These are phyloP conservation scores for Wallacemonas rigidus DNA, from an alignment of 208 protist species.

Conservation along the genomic window DNA sequence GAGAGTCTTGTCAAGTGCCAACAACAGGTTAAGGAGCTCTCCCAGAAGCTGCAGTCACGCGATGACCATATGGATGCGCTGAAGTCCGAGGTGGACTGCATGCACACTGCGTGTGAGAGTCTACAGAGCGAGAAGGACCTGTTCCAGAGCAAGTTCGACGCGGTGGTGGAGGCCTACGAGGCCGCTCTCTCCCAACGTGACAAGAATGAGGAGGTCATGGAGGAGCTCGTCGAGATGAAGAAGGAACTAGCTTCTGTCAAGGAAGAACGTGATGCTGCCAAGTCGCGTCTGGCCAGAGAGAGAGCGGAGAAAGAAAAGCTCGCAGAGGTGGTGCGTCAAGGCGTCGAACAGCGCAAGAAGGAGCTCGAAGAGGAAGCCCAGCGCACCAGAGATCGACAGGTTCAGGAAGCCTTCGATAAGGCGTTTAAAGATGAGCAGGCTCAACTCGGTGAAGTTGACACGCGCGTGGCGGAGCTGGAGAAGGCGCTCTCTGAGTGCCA, in stretches of 20 bases:
- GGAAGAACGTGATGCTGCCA: conserved; percentile 28
- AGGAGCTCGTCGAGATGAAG: conserved; percentile 28
- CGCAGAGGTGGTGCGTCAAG: conserved; percentile 12
- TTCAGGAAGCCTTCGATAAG: background rate
- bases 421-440: background rate
- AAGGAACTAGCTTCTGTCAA: conserved; percentile 17
- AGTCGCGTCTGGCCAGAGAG: conserved; percentile 27
- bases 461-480: background rate
- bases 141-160: conserved; percentile 21
- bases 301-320: conserved; percentile 42
- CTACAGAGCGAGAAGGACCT: conserved; percentile 24
- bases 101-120: conserved; percentile 15
- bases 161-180: conserved; percentile 21
- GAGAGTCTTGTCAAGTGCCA: background rate
- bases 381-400: background rate
- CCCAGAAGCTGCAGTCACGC: conserved; percentile 13
- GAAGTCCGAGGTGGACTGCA: conserved; percentile 15
- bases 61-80: conserved; percentile 29
- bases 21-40: conserved; percentile 19
- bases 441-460: background rate
- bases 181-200: conserved; percentile 21
- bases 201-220: conserved; percentile 19
- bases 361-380: conserved; percentile 10
- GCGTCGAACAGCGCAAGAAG: conserved; percentile 6
- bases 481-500: background rate